Evolutionary conservation across 1,284 basidiomycete species (phyloP).

Genomic region (Flammula alnicola): DNA sequence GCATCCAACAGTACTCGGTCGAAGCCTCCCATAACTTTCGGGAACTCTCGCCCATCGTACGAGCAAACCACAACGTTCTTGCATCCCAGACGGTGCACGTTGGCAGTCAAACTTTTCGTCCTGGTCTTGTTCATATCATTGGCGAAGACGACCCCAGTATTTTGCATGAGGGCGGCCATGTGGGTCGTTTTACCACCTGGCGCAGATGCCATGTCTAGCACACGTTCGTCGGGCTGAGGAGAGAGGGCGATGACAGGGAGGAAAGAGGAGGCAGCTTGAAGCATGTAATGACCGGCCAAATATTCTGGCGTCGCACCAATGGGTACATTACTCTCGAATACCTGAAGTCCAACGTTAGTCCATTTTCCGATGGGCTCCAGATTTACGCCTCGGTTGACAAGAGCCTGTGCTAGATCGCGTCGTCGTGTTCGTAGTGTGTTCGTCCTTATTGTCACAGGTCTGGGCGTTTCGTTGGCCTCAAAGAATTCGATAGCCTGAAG

Average conservation of each 20-base stretch:
- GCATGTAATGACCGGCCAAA: slow-evolving; percentile 99
- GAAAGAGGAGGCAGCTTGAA: slow-evolving; percentile 98
- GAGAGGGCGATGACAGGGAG: slow-evolving; percentile 96
- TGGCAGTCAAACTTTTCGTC: slow-evolving; percentile 96
- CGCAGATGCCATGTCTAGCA: slow-evolving; percentile 98
- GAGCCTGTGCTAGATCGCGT: slow-evolving; percentile 91
- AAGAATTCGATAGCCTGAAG: slow-evolving; percentile 96
- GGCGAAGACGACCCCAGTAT: slow-evolving; percentile 97
- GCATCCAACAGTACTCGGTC: slow-evolving; percentile 96
- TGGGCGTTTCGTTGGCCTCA: slow-evolving; percentile 95
- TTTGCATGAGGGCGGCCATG: slow-evolving; percentile 95
- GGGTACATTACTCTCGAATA: slow-evolving; percentile 96
- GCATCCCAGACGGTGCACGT: slow-evolving; percentile 96
- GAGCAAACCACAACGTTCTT: slow-evolving; percentile 98
- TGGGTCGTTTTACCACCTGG: slow-evolving; percentile 98
- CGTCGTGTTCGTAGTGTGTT: slow-evolving; percentile 95
- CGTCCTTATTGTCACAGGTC: slow-evolving; percentile 97
- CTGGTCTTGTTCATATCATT: slow-evolving; percentile 96
- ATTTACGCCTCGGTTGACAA: slow-evolving; percentile 96
- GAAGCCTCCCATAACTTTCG: slow-evolving; percentile 99
- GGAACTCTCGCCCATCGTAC: slow-evolving; percentile 97
- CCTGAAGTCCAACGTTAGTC: slow-evolving; percentile 97
- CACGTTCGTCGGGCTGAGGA: slow-evolving; percentile 92
- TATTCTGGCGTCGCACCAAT: slow-evolving; percentile 99
- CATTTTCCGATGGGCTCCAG: slow-evolving; percentile 98